Evolutionary conservation across 2,329 filamentous ascomycete species (phyloP), one percentile per base, ranked within the genome.

Genomic region (Clonostachys chloroleuca): DNA sequence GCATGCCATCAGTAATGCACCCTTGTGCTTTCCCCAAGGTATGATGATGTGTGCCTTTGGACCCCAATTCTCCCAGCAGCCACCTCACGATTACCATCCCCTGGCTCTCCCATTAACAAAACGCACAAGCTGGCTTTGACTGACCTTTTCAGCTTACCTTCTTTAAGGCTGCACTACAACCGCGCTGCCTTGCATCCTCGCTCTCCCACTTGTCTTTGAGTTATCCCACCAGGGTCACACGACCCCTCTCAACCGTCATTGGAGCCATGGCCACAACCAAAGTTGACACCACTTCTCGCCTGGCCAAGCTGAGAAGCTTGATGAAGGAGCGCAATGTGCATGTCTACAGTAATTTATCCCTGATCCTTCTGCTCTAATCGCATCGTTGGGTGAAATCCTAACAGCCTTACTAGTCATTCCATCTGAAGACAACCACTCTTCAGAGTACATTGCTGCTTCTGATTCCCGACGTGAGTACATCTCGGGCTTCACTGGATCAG

Each of bases 381-480:
- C 50, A 52, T 49, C 45, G 54, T 49, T 51, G 14, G 34, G 30
- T 35, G 6, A 35, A 52, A 56, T 56, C 43, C 41, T 17, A 47
- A 42, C 18, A 30, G 46, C 43, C 37, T 34, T 45, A 46, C 47
- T 63, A 97, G 92, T 99, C 62, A 81, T 97, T 7, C 94, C 94
- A 1, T 96, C 92, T 34, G 94, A 97, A 79, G 94, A 99, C 66
- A 92, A 89, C 63, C 94, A 99, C 66, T 89, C 92, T 56, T 97
- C 92, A 56, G 94, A 99, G 72, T 99, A 99, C 68, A 96, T 96
- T 66, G 94, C 94, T 44, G 84, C 86, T n/a, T 96, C 90, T 64
- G 94, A 99, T 73, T 92, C 81, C 51, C 84, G 94, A 56, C 85
- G 94, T 74, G 89, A 86, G 63, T 96, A 86, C 61, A 95, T 99